Base-by-base conservation (phyloP, 2,329 filamentous ascomycete genomes). In the Albifimbria verrucaria region DNA sequence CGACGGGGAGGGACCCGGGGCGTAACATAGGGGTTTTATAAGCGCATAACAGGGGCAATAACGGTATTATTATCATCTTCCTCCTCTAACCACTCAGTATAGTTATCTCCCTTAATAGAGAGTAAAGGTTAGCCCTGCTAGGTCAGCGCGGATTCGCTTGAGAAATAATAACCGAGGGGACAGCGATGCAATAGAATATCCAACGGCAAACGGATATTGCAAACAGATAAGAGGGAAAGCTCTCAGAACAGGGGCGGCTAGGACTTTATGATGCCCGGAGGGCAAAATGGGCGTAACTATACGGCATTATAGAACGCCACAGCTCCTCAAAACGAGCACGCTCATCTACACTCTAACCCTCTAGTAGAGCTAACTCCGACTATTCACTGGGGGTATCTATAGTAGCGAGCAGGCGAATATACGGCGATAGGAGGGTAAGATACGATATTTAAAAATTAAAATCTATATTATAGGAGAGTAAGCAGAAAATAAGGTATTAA, bases 101-200 rank as follows among this genome's bases (percentile, higher is more conserved):
- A 24, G 3, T 48, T 47, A 26, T n/a, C 18, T 43, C n/a, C 20
- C 15, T n/a, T n/a, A 43, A 21, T 22, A 36, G 25, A 39, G 39
- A 52, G 41, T 41, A 36, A 18, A 39, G 36, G 21, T 36, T 49
- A 50, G 45, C 9, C 51, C 51, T 18, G 36, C 55, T 32, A 36
- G 48, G 49, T 41, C n/a, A 36, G 9, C 50, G 44, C 25, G 48
- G 15, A 7, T 25, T 42, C 39, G 39, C 17, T 17, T 9, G 21
- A 25, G 48, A 15, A 45, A 42, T 39, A 23, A 36, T 26, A 32
- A n/a, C n/a, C 15, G 18, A 43, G 18, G 20, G 18, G n/a, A 43
- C 9, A 43, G 9, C 18, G 18, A 17, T 10, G 9, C 7, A 43
- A n/a, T 10, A 21, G 9, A 43, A 43, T 9, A 9, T 18, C 20